These are phyloP conservation scores for Candida verbasci DNA, from an alignment of 805 yeast genomes.

Conservation along the genomic window DNA sequence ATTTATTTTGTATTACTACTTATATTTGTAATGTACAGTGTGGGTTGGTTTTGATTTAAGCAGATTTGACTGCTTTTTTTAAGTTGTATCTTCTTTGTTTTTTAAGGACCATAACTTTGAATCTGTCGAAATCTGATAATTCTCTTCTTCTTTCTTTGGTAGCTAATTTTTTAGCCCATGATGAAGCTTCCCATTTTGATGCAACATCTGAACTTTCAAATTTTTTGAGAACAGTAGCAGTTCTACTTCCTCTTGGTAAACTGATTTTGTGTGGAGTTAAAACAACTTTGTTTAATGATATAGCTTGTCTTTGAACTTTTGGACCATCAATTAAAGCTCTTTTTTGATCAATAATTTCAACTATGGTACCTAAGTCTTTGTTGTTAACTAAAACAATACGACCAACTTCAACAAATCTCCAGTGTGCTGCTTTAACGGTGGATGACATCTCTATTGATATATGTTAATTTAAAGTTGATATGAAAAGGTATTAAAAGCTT, in stretches of 20 bases:
- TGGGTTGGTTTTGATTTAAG: neutral
- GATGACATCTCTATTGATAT: constrained; percentile 17
- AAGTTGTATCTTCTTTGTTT: constrained; percentile 96
- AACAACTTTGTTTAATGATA: constrained; percentile 79
- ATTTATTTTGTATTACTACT: constrained; percentile 1
- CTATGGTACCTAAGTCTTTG: constrained; percentile 93
- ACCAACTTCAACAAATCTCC: constrained; percentile 99
- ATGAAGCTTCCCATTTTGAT: constrained; percentile 85
- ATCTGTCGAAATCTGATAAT: constrained; percentile 97
- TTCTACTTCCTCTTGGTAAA: constrained; percentile 93
- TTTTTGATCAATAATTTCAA: constrained; percentile 98
- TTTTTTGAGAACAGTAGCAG: constrained; percentile 81
- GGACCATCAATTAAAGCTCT: constrained; percentile 98
- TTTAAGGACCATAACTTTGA: constrained; percentile 96
- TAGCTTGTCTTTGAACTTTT: constrained; percentile 88
- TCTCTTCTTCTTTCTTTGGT: constrained; percentile 89
- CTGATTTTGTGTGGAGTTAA: constrained; percentile 87
- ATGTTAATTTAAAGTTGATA: constrained; percentile 3
- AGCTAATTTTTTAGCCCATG: constrained; percentile 99
- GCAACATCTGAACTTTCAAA: constrained; percentile 88
- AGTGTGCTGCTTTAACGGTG: constrained; percentile 91
- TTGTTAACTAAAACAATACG: constrained; percentile 88
- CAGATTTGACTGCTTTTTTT: constrained; percentile 82
- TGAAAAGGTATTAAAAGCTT: constrained; percentile 6
- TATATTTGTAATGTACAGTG: constrained; percentile 1